These are phyloP conservation scores for Arthroderma sp. DNA, from an alignment of 2,329 filamentous ascomycete genomes.

Conservation along the genomic window DNA sequence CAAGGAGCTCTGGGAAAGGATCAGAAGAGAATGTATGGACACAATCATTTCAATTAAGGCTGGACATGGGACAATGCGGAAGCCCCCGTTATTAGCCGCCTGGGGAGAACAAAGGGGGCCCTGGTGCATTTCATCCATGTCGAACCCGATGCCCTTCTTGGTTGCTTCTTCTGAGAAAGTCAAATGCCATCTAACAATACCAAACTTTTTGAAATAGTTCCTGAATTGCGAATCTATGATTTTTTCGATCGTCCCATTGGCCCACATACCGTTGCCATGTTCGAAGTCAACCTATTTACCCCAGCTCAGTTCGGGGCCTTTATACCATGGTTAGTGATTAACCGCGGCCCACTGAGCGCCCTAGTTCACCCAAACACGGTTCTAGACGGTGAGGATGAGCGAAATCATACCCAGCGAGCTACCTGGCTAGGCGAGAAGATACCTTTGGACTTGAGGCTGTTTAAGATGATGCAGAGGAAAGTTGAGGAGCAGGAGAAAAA, in stretches of 20 bases:
- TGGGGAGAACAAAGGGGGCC: too few relatives aligned
- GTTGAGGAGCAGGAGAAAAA: not conserved
- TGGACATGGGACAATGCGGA: too few relatives aligned
- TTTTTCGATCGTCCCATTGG: conserved; percentile 68
- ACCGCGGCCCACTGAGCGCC: conserved; percentile 65
- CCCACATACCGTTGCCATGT: conserved; percentile 76
- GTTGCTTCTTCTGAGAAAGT: not conserved
- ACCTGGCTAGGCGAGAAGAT: conserved; percentile 35
- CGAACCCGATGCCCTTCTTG: not conserved
- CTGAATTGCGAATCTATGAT: conserved; percentile 68
- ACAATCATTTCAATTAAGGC: not conserved
- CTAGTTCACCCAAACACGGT: conserved; percentile 70
- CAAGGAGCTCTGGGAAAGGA: conserved; percentile 59
- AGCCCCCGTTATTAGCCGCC: too few relatives aligned
- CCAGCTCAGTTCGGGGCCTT: conserved; percentile 84
- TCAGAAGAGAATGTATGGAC: conserved; percentile 60
- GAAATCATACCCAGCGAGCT: conserved; percentile 34
- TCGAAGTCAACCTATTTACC: conserved; percentile 79
- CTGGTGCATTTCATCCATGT: not conserved
- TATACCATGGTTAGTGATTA: conserved; percentile 69
- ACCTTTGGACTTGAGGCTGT: conserved; percentile 29
- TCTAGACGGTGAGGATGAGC: conserved; percentile 36
- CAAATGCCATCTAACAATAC: not conserved
- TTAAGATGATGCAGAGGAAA: conserved; percentile 15
- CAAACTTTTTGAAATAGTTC: conserved; percentile 41